phyloP scores from a whole-genome alignment of 176 grass and related monocot species.

The Carex myosuroides region DNA sequence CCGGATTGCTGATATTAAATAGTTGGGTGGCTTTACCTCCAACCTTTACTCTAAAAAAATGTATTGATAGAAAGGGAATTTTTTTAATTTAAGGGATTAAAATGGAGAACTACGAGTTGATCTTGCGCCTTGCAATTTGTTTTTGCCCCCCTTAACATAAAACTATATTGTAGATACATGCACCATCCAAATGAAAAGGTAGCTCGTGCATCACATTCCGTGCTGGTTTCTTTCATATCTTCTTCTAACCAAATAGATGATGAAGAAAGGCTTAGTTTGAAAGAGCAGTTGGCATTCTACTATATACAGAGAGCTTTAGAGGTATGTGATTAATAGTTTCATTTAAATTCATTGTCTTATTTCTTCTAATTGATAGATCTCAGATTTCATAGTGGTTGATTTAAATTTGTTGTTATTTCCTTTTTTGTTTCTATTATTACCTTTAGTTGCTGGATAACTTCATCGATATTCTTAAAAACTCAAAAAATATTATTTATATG shows the following conservation, averaged over 20 bases:
- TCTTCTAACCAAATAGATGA: slow-evolving; percentile 49
- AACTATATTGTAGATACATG: slow-evolving; percentile 53
- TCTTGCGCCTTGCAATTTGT: background rate
- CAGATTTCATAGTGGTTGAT: background rate
- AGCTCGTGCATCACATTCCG: slow-evolving; percentile 69
- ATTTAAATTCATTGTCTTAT: background rate
- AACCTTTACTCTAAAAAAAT: background rate
- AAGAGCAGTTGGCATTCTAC: slow-evolving; percentile 74
- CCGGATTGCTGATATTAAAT: too few relatives aligned
- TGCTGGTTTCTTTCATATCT: slow-evolving; percentile 80
- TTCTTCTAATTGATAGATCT: background rate
- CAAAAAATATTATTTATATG: background rate
- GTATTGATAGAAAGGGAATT: background rate
- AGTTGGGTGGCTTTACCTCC: too few relatives aligned
- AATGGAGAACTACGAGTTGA: background rate
- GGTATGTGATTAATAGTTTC: slow-evolving; percentile 24
- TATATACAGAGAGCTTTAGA: slow-evolving; percentile 71
- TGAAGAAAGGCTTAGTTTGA: slow-evolving; percentile 52
- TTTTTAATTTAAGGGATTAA: background rate
- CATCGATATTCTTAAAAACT: background rate
- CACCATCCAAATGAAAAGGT: slow-evolving; percentile 96
- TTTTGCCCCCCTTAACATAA: slow-evolving; percentile 36
- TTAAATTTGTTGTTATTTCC: background rate
- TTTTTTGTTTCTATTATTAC: background rate
- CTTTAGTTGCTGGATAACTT: background rate